Evolutionary conservation across 305 asterid species (phyloP).

Genomic region (Solanum hybrid): DNA sequence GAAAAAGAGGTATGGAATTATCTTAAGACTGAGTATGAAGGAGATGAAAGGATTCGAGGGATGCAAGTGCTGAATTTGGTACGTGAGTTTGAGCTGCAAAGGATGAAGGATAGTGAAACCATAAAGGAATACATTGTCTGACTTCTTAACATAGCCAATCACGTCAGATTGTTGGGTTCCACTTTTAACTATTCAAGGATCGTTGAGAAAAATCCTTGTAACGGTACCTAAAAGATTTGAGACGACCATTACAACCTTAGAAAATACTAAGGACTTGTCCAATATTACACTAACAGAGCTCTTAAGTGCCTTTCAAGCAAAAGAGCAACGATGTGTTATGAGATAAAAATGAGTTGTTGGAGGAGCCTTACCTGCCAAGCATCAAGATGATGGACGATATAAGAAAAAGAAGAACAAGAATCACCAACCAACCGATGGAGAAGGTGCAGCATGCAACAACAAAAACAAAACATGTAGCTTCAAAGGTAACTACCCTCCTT

Average conservation of each 20-base stretch:
- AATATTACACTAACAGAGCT: background rate
- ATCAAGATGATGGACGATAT: background rate
- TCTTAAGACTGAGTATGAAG: background rate
- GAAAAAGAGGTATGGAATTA: background rate
- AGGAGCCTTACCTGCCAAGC: background rate
- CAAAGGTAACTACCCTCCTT: background rate
- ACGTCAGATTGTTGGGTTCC: background rate
- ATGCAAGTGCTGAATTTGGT: background rate
- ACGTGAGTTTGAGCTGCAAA: background rate
- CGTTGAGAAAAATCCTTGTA: background rate
- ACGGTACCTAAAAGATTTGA: background rate
- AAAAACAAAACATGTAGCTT: background rate
- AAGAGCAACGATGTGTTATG: background rate
- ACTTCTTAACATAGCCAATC: background rate
- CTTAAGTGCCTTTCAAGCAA: background rate
- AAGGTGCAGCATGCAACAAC: background rate
- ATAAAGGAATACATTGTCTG: background rate
- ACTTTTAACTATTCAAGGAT: background rate
- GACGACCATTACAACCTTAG: background rate
- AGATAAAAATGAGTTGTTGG: background rate
- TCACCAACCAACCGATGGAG: background rate
- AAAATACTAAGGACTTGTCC: background rate
- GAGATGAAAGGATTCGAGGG: background rate
- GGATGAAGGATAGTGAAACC: background rate
- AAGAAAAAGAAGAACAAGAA: background rate